phyloP scores from a whole-genome alignment of 2,329 filamentous ascomycete species.

The Ophiosphaerella korrae region DNA sequence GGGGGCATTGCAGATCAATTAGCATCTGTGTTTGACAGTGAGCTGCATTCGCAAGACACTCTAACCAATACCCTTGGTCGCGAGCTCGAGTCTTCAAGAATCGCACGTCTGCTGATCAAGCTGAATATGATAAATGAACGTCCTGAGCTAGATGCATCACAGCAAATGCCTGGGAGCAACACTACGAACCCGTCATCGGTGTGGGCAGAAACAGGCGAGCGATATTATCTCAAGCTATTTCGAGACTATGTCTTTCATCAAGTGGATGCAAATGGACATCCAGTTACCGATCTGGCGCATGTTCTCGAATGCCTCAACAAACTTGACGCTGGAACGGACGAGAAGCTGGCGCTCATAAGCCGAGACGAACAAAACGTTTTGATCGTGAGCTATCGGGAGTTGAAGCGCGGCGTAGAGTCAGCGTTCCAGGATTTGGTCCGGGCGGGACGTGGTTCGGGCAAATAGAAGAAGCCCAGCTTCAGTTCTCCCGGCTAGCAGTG shows the following conservation, averaged over 20 bases:
- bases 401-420: constrained; percentile 69
- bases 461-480: constrained; percentile 26
- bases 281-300: constrained; percentile 85
- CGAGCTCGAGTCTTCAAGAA: constrained; percentile 87
- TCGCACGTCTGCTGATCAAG: constrained; percentile 81
- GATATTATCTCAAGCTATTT: constrained; percentile 93
- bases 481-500: constrained; percentile 13
- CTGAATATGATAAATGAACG: constrained; percentile 88
- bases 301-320: constrained; percentile 88
- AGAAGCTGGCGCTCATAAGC: constrained; percentile 83
- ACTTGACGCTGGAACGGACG: constrained; percentile 85
- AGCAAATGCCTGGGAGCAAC: constrained; percentile 44
- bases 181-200: constrained; percentile 46
- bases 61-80: constrained; percentile 72
- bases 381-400: constrained; percentile 86
- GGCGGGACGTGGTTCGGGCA: constrained; percentile 37
- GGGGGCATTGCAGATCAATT: constrained; percentile 78
- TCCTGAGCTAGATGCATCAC: constrained; percentile 78
- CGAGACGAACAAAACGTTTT: constrained; percentile 90
- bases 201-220: constrained; percentile 92
- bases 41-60: constrained; percentile 79
- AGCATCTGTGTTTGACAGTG: constrained; percentile 74
- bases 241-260: constrained; percentile 98
- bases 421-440: constrained; percentile 63
- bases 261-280: constrained; percentile 81